These are phyloP conservation scores for Anaeromyces robustus DNA, from an alignment of 192 early-diverging fungal genomes.

Conservation along the genomic window DNA sequence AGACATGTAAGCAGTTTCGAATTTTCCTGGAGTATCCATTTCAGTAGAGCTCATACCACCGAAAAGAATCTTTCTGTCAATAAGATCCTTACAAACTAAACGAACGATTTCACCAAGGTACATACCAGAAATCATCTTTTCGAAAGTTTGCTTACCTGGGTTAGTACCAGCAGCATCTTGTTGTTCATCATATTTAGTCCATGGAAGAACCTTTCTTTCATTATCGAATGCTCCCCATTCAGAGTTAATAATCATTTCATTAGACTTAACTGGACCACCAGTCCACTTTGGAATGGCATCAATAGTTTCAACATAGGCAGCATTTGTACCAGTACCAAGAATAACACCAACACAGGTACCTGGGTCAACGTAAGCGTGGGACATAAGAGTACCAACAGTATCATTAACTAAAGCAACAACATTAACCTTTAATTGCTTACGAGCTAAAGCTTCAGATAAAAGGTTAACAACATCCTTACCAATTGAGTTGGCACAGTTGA, in stretches of 20 bases:
- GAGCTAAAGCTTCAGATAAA: constrained; percentile 53
- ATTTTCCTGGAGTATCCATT: constrained; percentile 53
- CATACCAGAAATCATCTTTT: constrained; percentile 92
- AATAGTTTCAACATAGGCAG: constrained; percentile 79
- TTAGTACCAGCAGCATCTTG: constrained; percentile 64
- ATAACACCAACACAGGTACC: constrained; percentile 74
- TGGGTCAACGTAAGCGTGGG: constrained; percentile 73
- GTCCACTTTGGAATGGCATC: constrained; percentile 61
- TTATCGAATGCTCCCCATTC: constrained; percentile 89
- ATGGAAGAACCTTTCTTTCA: constrained; percentile 61
- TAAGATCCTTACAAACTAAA: constrained; percentile 61
- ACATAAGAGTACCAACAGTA: constrained; percentile 83
- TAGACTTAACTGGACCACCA: constrained; percentile 12
- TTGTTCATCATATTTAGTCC: constrained; percentile 69
- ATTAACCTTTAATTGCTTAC: constrained; percentile 49
- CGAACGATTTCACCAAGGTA: constrained; percentile 88
- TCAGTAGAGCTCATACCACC: constrained; percentile 39
- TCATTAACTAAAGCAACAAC: constrained; percentile 90
- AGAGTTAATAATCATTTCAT: constrained; percentile 87
- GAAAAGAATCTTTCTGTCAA: constrained; percentile 62
- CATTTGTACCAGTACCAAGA: constrained; percentile 88
- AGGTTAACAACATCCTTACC: constrained; percentile 71
- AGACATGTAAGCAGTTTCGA: constrained; percentile 46
- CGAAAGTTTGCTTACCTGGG: constrained; percentile 75
- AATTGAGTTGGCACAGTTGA: constrained; percentile 53